These are phyloP conservation scores for Artemisia argyi DNA, from an alignment of 129 eudicot genomes.

Conservation along the genomic window DNA sequence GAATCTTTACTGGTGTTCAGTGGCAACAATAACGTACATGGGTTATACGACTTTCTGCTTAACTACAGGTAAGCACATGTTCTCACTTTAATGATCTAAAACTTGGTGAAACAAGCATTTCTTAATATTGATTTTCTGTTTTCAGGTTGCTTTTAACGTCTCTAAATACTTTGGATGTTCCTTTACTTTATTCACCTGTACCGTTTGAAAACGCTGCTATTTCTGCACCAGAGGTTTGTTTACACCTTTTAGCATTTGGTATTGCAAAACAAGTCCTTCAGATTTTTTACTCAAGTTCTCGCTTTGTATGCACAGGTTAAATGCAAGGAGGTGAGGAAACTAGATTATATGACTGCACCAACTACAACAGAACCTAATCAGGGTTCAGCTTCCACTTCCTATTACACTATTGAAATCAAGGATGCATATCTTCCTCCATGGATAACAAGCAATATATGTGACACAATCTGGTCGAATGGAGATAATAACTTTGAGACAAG, in stretches of 20 bases:
- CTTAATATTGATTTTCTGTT: constrained; percentile 18
- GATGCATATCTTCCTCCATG: constrained; percentile 93
- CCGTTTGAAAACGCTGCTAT: constrained; percentile 86
- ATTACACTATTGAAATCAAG: constrained; percentile 78
- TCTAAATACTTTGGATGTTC: constrained; percentile 71
- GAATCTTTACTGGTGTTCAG: constrained; percentile 64
- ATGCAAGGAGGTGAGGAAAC: constrained; percentile 76
- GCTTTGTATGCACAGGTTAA: constrained; percentile 43
- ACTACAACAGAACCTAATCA: constrained; percentile 37
- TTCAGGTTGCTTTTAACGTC: constrained; percentile 61
- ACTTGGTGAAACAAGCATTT: not conserved
- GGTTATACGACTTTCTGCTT: constrained; percentile 78
- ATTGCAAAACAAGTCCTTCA: not conserved
- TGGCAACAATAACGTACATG: constrained; percentile 69
- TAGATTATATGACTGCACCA: constrained; percentile 40
- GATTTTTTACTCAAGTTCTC: not conserved
- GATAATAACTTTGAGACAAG: constrained; percentile 69
- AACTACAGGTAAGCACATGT: constrained; percentile 62
- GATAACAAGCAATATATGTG: constrained; percentile 62
- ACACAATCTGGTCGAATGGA: constrained; percentile 55
- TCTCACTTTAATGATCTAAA: not conserved
- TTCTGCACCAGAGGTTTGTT: constrained; percentile 84
- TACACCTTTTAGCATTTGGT: not conserved
- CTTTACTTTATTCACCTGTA: constrained; percentile 71
- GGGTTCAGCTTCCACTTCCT: constrained; percentile 44